Evolutionary conservation across 371 early-diverging fungal genomes (phyloP), one percentile per base, ranked within the genome.

Genomic region (Capillidium heterosporum): DNA sequence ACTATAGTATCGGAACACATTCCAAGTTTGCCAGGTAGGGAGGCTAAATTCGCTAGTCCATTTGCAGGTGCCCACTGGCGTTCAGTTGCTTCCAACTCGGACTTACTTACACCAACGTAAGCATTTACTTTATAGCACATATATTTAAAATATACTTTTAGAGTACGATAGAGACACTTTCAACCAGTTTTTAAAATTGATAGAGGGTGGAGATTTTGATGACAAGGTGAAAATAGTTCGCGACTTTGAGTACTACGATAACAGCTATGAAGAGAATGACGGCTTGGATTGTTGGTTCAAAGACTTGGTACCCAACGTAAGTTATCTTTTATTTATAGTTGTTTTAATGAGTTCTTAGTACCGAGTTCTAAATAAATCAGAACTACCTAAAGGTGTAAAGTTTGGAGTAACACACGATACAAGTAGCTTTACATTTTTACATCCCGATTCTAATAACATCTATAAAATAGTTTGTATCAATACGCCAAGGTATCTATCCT

Each of bases 31-130:
- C n/a, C n/a, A n/a, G 73, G 76, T 57, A 56, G 58, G 3, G 61
- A 53, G 52, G 63, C 68, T 23, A 71, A 80, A 44, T 89, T 82
- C 63, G 76, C 86, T 0, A 84, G 84, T 24, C 80, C 82, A 26
- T 78, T 71, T 65, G 87, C 86, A 29, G 86, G 85, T 40, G 84
- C 86, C 17, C 75, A 79, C 61, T 85, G 86, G 86, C 65, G 76
- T 57, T 69, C 77, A 1, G 66, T 71, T 52, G 80, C 81, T 15
- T 67, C 68, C 17, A 63, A 70, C 10, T 65, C 68, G 40, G 78
- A 84, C 60, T 56, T 19, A 59, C 71, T 4, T 51, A 48, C 0
- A 61, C 63, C 57, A 58, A 29, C 27, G 10, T 8, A 29, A 13
- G 21, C 29, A 17, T 19, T 23, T 49, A 32, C 24, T 52, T 0